phyloP scores from a whole-genome alignment of 352 stramenopile genomes.

The Pythium guiyangense region DNA sequence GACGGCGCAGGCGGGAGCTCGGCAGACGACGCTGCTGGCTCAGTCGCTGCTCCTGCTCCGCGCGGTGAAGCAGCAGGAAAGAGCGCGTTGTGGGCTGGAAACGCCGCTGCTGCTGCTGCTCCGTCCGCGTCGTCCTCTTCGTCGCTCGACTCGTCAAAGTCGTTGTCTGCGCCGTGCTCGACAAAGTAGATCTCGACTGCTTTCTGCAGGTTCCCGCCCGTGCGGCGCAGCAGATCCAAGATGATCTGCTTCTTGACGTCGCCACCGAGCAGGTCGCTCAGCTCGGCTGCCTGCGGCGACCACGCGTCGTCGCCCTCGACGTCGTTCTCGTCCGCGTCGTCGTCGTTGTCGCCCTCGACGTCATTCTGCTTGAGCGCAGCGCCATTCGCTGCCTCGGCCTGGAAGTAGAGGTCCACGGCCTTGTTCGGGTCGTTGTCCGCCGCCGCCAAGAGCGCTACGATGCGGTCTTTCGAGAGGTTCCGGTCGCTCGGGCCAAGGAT shows the following conservation, averaged over 20 bases:
- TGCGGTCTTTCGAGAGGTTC: slow-evolving; percentile 53
- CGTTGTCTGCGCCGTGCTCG: slow-evolving; percentile 41
- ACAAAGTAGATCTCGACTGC: slow-evolving; percentile 79
- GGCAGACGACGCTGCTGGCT: slow-evolving; percentile 21
- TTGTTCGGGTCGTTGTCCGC: slow-evolving; percentile 78
- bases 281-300: slow-evolving; percentile 42
- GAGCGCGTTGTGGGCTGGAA: slow-evolving; percentile 22
- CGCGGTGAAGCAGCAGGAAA: slow-evolving; percentile 19
- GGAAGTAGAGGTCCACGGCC: slow-evolving; percentile 77
- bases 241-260: slow-evolving; percentile 56
- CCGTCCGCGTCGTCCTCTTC: slow-evolving; percentile 38
- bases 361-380: slow-evolving; percentile 41
- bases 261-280: slow-evolving; percentile 70
- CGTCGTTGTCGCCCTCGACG: slow-evolving; percentile 40
- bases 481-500: slow-evolving; percentile 61
- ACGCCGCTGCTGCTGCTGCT: slow-evolving; percentile 3
- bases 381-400: slow-evolving; percentile 42
- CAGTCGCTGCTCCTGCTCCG: slow-evolving; percentile 10
- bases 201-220: slow-evolving; percentile 70
- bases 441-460: slow-evolving; percentile 53
- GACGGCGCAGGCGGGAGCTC: slow-evolving; percentile 32
- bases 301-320: slow-evolving; percentile 25
- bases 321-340: slow-evolving; percentile 34
- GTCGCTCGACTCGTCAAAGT: slow-evolving; percentile 39
- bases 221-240: slow-evolving; percentile 46